Base-by-base conservation (phyloP, 495 filamentous ascomycete genomes). In the Friedmanniomyces simplex region DNA sequence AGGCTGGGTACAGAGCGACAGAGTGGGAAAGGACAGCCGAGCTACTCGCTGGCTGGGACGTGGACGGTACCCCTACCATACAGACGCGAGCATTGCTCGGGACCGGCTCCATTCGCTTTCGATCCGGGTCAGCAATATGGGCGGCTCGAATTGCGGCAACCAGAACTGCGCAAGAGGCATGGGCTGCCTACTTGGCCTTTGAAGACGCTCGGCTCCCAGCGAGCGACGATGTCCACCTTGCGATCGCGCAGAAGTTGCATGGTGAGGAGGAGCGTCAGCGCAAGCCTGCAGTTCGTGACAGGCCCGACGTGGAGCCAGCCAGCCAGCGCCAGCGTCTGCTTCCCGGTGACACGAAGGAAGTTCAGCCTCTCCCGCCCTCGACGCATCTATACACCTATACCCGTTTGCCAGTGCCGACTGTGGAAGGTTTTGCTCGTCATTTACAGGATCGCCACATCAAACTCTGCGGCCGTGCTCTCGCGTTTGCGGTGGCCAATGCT, bases 131-230 rank as follows among this genome's bases (percentile, higher is more conserved):
- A n/a, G 42, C 34, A 6, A 60, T 79, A 1, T 88, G 85, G 85
- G 75, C 72, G 30, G 81, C 78, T 12, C 76, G 84, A 10, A 78
- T 88, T 37, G 70, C 74, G 30, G 76, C 84, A 12, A 89, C 85
- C 7, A 73, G 85, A 20, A 88, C 85, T 1, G 66, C 81, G 21
- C 75, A 83, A 37, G 85, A 89, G 71, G 86, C 85, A 12, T 89
- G 86, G 86, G 78, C 77, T 16, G 80, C 79, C 55, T 89, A 87
- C 65, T 63, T 83, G 10, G 74, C 79, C 0, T 82, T 73, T 46
- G 72, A 79, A 59, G 69, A 76, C 30, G 30, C 13, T 37, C 54
- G 55, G 12, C 14, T 57, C 0, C 55, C 42, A 2, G 36, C 61
- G 4, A 30, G 67, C 46, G 56, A 61, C 1, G 66, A 68, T 25